Conservation (phyloP, 371 early-diverging fungal genomes). For the Mucor plumbeus region DNA sequence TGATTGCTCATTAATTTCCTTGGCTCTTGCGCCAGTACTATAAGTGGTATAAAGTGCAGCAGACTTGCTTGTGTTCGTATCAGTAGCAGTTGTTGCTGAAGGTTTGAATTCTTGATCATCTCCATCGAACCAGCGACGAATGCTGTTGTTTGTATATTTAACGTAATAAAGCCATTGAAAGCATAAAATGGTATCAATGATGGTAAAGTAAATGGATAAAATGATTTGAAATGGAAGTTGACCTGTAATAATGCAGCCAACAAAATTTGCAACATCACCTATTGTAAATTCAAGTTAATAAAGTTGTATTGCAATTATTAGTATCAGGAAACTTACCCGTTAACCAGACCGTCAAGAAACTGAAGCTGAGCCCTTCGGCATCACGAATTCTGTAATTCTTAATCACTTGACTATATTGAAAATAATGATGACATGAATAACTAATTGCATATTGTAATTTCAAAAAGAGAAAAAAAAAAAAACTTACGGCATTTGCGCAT, state of each 20-base stretch:
- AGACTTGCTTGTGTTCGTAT: background rate
- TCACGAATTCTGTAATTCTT: conserved; percentile 61
- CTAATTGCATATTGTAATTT: background rate
- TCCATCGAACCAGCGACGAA: conserved; percentile 42
- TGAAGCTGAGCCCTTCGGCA: conserved; percentile 62
- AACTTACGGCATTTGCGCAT: conserved; percentile 81
- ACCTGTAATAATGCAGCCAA: conserved; percentile 70
- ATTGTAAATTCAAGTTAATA: conserved; percentile 15
- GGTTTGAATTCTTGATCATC: conserved; percentile 21
- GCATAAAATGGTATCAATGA: conserved; percentile 48
- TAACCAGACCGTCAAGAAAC: conserved; percentile 68
- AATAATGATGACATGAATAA: conserved; percentile 2
- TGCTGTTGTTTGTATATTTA: conserved; percentile 38
- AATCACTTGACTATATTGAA: conserved; percentile 58
- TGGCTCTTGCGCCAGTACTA: conserved; percentile 7
- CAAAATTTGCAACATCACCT: conserved; percentile 75
- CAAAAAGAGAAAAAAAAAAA: too few species aligned
- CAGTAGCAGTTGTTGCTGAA: background rate
- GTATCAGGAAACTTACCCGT: conserved; percentile 43
- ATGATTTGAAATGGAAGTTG: conserved; percentile 75
- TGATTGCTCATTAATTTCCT: conserved; percentile 24
- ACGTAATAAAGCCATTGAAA: conserved; percentile 55
- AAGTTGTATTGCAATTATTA: background rate
- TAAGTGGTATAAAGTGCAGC: conserved; percentile 14
- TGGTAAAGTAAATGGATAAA: conserved; percentile 47